Evolutionary conservation across 768 basidiomycete species (phyloP).

Genomic region (Gautieria morchelliformis): DNA sequence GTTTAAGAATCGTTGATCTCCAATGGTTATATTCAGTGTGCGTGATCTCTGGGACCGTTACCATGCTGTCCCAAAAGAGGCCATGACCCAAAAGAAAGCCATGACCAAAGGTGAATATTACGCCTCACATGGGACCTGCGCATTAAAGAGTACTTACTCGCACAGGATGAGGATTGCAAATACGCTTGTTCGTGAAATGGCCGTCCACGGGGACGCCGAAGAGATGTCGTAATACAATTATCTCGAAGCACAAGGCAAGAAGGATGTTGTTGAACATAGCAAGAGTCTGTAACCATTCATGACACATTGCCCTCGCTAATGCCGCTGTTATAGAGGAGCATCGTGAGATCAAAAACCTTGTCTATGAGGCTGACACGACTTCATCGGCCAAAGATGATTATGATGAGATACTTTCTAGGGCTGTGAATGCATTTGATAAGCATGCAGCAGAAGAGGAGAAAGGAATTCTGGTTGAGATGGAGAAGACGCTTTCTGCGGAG

Average conservation of each 20-base stretch:
- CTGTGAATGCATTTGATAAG: background rate
- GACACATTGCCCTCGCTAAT: background rate
- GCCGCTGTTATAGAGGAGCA: background rate
- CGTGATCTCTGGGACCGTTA: background rate
- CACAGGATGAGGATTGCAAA: slow-evolving; percentile 3
- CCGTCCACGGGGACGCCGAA: background rate
- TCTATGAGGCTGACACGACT: background rate
- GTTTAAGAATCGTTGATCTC: background rate
- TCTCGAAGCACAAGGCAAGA: background rate
- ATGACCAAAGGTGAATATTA: background rate
- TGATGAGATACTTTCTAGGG: background rate
- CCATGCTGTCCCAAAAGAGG: background rate
- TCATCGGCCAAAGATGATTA: background rate
- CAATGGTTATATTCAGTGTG: background rate
- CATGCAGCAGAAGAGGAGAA: background rate
- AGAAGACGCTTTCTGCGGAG: background rate
- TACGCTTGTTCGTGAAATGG: background rate
- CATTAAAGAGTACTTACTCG: background rate
- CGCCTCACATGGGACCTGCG: background rate
- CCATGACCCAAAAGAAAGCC: too few relatives aligned
- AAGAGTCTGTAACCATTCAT: background rate
- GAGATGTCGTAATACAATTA: background rate
- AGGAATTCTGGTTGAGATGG: background rate
- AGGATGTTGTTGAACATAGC: background rate
- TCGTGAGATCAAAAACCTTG: slow-evolving; percentile 1